Evolutionary conservation across 106 monocot genomes (phyloP), one percentile per base, ranked within the genome.

Genomic region (Iris macrosiphon): DNA sequence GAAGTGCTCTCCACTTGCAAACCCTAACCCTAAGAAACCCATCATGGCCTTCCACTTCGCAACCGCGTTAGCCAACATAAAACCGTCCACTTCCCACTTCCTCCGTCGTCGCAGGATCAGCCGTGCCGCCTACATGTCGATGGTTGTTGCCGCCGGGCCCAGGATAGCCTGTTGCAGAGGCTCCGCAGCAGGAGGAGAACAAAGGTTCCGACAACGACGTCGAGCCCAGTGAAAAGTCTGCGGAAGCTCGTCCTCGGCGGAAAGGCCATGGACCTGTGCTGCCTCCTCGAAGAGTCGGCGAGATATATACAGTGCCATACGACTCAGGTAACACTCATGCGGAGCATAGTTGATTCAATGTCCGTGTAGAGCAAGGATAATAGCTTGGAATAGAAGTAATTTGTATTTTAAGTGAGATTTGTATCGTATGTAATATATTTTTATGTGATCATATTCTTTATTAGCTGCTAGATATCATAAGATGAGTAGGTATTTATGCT

Each of bases 201-300:
- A 28, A 37, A 47, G 45, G 35, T 17, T 48, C 39, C 52, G 16
- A 21, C n/a, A n/a, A n/a, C n/a, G n/a, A 53, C 11, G 16, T 6
- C 30, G 13, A 46, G 6, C 66, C 66, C 35, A 15, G 60, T 50
- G 1, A 33, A 68, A 13, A 64, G 56, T 11, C 72, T 79, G 11
- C 31, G 68, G 29, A 38, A 64, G 18, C 47, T 79, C 19, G 59
- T 79, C 23, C 79, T 73, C 12, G 79, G 78, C 1, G 79, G 79
- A 9, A 51, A 22, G 22, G 32, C 38, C 20, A 48, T 79, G 79
- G 68, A 73, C 13, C n/a, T 52, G 11, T 63, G 68, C 40, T 59
- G 44, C 41, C 55, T 79, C 11, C 31, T 79, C 51, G 79, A 79
- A 48, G 79, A 79, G 64, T 60, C 73, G 9, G 79, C 63, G 3